These are phyloP conservation scores for Talaromyces islandicus DNA, from an alignment of 2,329 filamentous ascomycete genomes.

Conservation along the genomic window DNA sequence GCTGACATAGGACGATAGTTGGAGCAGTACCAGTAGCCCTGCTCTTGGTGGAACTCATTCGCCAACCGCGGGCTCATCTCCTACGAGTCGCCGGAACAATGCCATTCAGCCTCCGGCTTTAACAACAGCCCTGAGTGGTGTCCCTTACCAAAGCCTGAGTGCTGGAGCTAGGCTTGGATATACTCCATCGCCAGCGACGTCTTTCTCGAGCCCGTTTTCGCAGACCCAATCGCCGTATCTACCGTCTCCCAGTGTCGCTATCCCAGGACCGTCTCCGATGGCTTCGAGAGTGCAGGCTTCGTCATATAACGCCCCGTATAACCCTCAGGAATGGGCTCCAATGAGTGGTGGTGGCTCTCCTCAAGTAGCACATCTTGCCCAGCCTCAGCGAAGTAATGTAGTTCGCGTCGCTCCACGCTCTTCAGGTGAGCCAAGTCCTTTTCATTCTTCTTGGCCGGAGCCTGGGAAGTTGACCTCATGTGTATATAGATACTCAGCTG, in stretches of 20 bases:
- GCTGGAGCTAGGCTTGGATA: conserved; percentile 23
- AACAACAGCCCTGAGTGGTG: conserved; percentile 34
- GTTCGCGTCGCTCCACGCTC: conserved; percentile 22
- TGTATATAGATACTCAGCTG: conserved; percentile 20
- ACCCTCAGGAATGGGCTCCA: conserved; percentile 45
- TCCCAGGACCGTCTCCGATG: conserved; percentile 37
- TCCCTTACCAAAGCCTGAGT: conserved; percentile 27
- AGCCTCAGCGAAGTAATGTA: conserved; percentile 23
- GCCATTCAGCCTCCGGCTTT: conserved; percentile 36
- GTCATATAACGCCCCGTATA: conserved; percentile 40
- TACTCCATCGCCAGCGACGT: conserved; percentile 39
- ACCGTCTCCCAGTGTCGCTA: conserved; percentile 29
- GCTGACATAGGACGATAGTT: conserved; percentile 8
- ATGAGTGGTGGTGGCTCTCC: conserved; percentile 25
- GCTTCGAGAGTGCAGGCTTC: conserved; percentile 31
- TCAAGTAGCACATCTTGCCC: conserved; percentile 20
- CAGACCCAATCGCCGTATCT: conserved; percentile 32
- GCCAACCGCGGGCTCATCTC: conserved; percentile 25
- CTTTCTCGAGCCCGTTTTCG: conserved; percentile 40
- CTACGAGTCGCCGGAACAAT: conserved; percentile 37
- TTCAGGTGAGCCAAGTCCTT: conserved; percentile 23
- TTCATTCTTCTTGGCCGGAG: not conserved
- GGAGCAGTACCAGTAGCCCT: conserved; percentile 8
- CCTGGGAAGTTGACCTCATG: not conserved
- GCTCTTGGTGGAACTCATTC: conserved; percentile 5